A percentile compares a stretch with the other conserved stretches of the same genome.
These are phyloP conservation scores for Mimosa pudica DNA, from an alignment of 306 rosid species.

Conservation along the genomic window DNA sequence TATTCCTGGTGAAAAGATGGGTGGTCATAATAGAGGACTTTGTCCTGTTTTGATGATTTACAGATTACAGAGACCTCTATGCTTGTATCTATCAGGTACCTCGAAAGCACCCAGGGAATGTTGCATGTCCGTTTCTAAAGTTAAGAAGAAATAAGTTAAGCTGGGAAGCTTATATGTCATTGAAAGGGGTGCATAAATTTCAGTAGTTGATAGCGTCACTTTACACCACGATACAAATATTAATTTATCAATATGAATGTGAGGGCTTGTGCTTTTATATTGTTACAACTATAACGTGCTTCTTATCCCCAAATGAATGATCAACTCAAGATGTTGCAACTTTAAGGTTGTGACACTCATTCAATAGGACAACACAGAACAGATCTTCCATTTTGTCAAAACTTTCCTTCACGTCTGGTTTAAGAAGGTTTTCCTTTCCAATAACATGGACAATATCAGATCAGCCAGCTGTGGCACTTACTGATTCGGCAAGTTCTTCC, in stretches of 20 bases:
- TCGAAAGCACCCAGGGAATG: background rate
- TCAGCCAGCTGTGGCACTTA: constrained; percentile 61
- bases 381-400: constrained; percentile 31
- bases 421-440: background rate
- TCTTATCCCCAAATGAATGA: constrained; percentile 19
- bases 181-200: constrained; percentile 3
- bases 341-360: constrained; percentile 14
- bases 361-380: constrained; percentile 23
- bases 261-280: background rate
- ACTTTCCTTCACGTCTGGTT: constrained; percentile 7
- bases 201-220: constrained; percentile 27
- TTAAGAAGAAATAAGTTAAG: background rate
- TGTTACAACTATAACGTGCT: constrained; percentile 29
- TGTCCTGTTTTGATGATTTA: no score
- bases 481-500: constrained; percentile 88
- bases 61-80: background rate
- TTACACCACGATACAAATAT: constrained; percentile 24
- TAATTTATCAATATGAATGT: background rate
- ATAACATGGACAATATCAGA: constrained; percentile 31
- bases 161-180: background rate
- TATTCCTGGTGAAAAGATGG: no score
- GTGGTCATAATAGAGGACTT: no score
- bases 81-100: background rate
- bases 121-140: background rate
- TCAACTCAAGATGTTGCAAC: constrained; percentile 25